phyloP scores from a whole-genome alignment of 73 alveolate genomes.

The Paramecium caudatum region DNA sequence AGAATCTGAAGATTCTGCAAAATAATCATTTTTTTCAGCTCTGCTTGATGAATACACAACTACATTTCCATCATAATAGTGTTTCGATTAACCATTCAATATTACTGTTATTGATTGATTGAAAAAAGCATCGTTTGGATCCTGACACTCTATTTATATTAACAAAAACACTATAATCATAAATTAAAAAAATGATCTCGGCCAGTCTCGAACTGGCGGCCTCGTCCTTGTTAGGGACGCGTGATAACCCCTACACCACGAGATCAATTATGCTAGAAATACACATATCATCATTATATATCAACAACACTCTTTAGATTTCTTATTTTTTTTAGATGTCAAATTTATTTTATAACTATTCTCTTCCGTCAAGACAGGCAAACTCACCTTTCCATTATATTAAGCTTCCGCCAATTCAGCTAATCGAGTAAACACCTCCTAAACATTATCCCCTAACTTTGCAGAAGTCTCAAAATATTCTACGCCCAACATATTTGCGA shows the following conservation, averaged over 20 bases:
- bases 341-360: not conserved
- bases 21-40: slow-evolving; percentile 1
- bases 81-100: slow-evolving; percentile 48
- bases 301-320: not conserved
- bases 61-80: not conserved
- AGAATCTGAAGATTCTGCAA: slow-evolving; percentile 1
- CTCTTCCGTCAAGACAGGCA: not conserved
- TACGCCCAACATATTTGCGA: slow-evolving; percentile 82
- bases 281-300: not conserved
- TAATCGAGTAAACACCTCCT: slow-evolving; percentile 75
- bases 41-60: not conserved
- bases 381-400: not conserved
- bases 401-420: not conserved
- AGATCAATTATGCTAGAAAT: slow-evolving; percentile 68
- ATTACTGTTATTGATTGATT: not conserved
- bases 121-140: slow-evolving; percentile 60
- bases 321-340: not conserved
- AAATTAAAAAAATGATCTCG: slow-evolving; percentile 57
- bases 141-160: not conserved
- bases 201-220: slow-evolving; percentile 77
- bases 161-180: not conserved
- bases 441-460: slow-evolving; percentile 84
- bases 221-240: slow-evolving; percentile 76
- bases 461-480: slow-evolving; percentile 92
- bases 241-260: slow-evolving; percentile 76